Base-by-base conservation (phyloP, 306 rosid species). In the Casuarina cunninghamiana region DNA sequence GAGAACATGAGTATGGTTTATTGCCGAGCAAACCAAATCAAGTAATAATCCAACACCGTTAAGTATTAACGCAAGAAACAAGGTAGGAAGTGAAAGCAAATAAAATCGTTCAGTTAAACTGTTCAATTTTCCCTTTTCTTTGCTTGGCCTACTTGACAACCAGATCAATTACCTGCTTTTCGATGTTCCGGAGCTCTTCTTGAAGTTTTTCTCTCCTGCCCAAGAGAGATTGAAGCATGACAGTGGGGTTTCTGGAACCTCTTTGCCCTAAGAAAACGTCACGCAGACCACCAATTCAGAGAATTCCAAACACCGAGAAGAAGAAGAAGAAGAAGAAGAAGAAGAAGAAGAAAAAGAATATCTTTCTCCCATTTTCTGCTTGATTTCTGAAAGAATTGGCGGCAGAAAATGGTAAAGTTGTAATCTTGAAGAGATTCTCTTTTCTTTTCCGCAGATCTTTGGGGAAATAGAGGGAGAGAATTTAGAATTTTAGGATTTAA, bases 151-250 rank as follows among this genome's bases (percentile, higher is more conserved):
- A 21, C 68, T 62, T 12, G 12, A 2, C 44, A 62, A 37, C 68
- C 68, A 62, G 32, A 35, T 11, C 5, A 62, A 62, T 62, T 62
- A 62, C 68, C 68, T 62, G 68, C 44, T 62, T 62, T 62, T 62
- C 43, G 68, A 62, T 62, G 44, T 32, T 37, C 12, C 10, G 3
- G 68, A 62, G 68, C 4, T 62, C 68, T 62, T 62, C 68, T 37
- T 62, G 68, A 35, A 62, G 41, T n/a, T 62, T 62, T 5, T 62
- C 68, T 37, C 68, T 37, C 68, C 32, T 62, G 68, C 44, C 32
- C 68, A 62, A 62, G 43, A 62, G n/a, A 62, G 68, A 62, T 37
- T 62, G 41, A 43, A 62, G 68, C 68, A 62, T 11, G 68, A 43
- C 68, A 42, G 68, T 37, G 7, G 68, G 68, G 9, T 62, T 37